These are phyloP conservation scores for Exophiala lecanii-corni DNA, from an alignment of 2,329 filamentous ascomycete genomes.

Conservation along the genomic window DNA sequence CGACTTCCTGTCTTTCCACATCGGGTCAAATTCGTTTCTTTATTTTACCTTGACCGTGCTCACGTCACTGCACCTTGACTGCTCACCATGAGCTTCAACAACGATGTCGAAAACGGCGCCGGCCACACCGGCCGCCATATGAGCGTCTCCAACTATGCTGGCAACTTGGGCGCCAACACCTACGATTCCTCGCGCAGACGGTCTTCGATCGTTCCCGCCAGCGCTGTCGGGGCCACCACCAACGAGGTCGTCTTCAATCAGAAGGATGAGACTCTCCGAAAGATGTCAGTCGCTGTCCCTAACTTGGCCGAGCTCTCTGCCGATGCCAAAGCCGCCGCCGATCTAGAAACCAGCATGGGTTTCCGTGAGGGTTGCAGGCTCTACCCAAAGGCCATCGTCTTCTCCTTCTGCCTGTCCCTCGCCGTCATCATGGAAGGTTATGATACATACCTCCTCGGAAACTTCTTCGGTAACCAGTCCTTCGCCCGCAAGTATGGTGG, in stretches of 20 bases:
- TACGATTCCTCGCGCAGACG: slow-evolving; percentile 22
- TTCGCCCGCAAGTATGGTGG: slow-evolving; percentile 23
- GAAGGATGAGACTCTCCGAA: slow-evolving; percentile 27
- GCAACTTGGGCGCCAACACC: slow-evolving; percentile 18
- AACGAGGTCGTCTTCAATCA: slow-evolving; percentile 24
- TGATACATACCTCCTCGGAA: slow-evolving; percentile 27
- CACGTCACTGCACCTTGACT: background rate
- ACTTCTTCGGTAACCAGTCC: slow-evolving; percentile 25
- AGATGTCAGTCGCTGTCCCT: slow-evolving; percentile 27
- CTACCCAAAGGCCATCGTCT: slow-evolving; percentile 62
- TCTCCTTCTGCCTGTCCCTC: slow-evolving; percentile 23
- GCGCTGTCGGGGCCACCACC: slow-evolving; percentile 14
- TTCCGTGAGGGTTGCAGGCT: slow-evolving; percentile 67
- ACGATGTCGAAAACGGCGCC: slow-evolving; percentile 23
- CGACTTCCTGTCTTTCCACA: background rate
- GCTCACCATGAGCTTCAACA: slow-evolving; percentile 17
- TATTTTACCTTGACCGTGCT: background rate
- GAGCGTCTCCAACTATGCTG: slow-evolving; percentile 25
- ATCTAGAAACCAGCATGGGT: slow-evolving; percentile 24
- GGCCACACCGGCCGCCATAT: slow-evolving; percentile 21
- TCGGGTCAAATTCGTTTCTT: background rate
- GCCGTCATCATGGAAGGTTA: slow-evolving; percentile 29
- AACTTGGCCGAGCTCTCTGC: slow-evolving; percentile 25
- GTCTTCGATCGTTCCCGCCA: slow-evolving; percentile 26
- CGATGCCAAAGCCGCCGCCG: slow-evolving; percentile 24